Base-by-base conservation (phyloP, 129 eudicot genomes). In the Dittrichia graveolens region DNA sequence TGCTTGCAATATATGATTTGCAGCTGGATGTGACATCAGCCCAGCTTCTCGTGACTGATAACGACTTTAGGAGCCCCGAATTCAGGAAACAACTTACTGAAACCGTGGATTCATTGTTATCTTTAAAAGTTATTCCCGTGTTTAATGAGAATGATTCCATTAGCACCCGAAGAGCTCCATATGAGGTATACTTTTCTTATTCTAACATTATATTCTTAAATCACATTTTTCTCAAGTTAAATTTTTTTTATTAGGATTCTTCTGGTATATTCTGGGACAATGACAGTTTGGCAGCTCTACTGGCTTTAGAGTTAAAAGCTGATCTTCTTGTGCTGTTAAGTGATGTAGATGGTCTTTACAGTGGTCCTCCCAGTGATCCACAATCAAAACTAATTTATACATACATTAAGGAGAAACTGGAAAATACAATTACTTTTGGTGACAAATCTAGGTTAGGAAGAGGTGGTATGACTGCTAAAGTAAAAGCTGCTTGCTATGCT, bases 381-480 rank as follows among this genome's bases (percentile, higher is more conserved):
- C 82, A 76, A 12, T 92, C 98, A 40, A 84, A 79, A 78, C 84
- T 92, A 49, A 92, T 92, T 15, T 76, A 83, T 77, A 92, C 98
- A 61, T 92, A 92, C 61, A 61, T 89, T 10, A 92, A 89, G 82
- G 96, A 92, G 78, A 85, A 67, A 77, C 95, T 89, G 67, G 96
- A 92, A 75, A 80, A 86, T 42, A 67, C 73, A n/a, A 92, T 92
- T 76, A 89, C 98, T 67, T 92, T 92, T 68, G 98, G 98, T 65
- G 96, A 92, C 78, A 92, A 92, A 74, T 92, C 98, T 15, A 68
- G 98, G 79, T 73, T 92, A 52, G 98, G 98, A 73, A 89, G 96
- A 85, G 98, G 98, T 48, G 98, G 98, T 50, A 92, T 92, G 98
- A 89, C 96, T 15, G 98, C 98, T 66, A 92, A 92, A 82, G 98